Percentiles rank a stretch among this genome's conserved stretches.
Evolutionary conservation across 148 eudicot species (phyloP).

Genomic region (Persicaria tinctoria): DNA sequence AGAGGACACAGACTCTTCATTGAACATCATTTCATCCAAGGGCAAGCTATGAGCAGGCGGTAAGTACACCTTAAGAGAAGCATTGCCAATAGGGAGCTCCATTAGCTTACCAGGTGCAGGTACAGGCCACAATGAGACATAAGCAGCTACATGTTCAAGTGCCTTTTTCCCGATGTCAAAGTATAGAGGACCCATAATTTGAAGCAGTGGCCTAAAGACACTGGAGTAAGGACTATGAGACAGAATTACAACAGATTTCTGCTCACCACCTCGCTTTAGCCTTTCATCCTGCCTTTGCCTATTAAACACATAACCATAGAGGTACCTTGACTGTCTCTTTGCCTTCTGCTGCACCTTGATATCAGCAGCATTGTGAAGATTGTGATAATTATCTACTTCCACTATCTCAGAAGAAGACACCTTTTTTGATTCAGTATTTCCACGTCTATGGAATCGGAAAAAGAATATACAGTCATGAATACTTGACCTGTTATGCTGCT

Average conservation of each 20-base stretch:
- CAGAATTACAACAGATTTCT: constrained; percentile 88
- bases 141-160: constrained; percentile 73
- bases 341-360: constrained; percentile 14
- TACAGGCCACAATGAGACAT: constrained; percentile 75
- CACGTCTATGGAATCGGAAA: constrained; percentile 59
- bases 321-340: constrained; percentile 27
- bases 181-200: constrained; percentile 90
- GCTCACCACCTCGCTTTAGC: constrained; percentile 96
- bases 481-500: constrained; percentile 70
- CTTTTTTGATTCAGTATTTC: constrained; percentile 15
- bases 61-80: constrained; percentile 66
- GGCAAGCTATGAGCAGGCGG: constrained; percentile 90
- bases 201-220: constrained; percentile 83
- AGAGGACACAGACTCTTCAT: constrained; percentile 58
- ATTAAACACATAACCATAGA: constrained; percentile 92
- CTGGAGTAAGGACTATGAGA: constrained; percentile 78
- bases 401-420: constrained; percentile 36
- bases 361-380: constrained; percentile 14
- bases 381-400: constrained; percentile 25
- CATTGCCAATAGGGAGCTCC: constrained; percentile 96
- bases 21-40: constrained; percentile 34
- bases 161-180: constrained; percentile 93
- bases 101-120: constrained; percentile 75
- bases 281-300: constrained; percentile 98
- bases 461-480: constrained; percentile 93